A percentile compares a stretch with the other conserved stretches of the same genome.
These are phyloP conservation scores for Tricholoma terreum DNA, from an alignment of 768 basidiomycete genomes.

Conservation along the genomic window DNA sequence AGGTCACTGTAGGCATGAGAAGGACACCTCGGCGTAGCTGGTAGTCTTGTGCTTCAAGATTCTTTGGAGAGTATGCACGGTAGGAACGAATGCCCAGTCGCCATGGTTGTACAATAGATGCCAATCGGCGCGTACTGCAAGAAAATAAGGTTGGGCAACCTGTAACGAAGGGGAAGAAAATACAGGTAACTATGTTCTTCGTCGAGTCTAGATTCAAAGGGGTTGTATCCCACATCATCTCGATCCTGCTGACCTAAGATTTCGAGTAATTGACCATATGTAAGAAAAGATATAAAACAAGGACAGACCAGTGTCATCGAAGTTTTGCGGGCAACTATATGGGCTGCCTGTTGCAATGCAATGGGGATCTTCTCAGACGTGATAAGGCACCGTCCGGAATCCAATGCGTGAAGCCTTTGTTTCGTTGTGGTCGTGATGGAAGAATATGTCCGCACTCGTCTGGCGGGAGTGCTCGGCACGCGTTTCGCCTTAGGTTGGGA, in stretches of 20 bases:
- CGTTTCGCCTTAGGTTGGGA: background rate
- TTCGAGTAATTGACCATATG: background rate
- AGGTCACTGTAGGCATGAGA: background rate
- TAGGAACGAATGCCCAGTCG: conserved; percentile 2
- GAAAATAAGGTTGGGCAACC: background rate
- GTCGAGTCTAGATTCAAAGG: background rate
- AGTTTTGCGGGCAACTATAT: background rate
- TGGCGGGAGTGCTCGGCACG: background rate
- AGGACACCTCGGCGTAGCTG: background rate
- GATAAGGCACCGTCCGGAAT: background rate
- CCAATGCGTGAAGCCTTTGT: background rate
- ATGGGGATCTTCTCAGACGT: background rate
- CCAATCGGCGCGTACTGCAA: conserved; percentile 1
- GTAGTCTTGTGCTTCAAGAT: background rate
- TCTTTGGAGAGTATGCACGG: background rate
- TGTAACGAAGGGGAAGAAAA: background rate
- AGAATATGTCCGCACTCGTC: background rate
- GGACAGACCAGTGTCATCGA: background rate
- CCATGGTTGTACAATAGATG: background rate
- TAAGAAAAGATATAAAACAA: background rate
- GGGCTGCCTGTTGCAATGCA: background rate
- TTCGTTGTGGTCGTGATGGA: background rate
- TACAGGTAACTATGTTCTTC: background rate
- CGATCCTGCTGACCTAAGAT: background rate
- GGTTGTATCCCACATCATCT: background rate